Conservation (phyloP, 2,329 filamentous ascomycete species). For the Colletotrichum aenigma region DNA sequence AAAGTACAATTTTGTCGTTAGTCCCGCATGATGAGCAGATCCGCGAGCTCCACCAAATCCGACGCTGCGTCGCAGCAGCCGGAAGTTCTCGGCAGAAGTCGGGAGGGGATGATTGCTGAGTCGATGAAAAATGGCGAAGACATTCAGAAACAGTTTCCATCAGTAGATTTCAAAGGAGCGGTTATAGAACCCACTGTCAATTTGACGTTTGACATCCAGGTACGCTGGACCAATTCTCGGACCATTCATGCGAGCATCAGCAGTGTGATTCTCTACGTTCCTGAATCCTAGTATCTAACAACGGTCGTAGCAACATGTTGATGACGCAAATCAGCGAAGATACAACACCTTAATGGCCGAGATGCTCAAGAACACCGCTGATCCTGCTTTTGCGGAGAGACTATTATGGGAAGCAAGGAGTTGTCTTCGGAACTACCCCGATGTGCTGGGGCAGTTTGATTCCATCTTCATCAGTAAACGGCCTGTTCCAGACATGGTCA, state of each 20-base stretch:
- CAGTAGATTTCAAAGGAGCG: not conserved
- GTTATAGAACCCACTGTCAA: conserved; percentile 7
- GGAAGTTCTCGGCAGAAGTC: not conserved
- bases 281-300: not conserved
- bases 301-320: not conserved
- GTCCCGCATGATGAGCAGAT: not conserved
- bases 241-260: not conserved
- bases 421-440: not conserved
- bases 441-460: not conserved
- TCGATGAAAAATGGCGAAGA: not conserved
- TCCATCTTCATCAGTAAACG: not conserved
- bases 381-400: conserved; percentile 3
- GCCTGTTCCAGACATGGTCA: not conserved
- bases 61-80: not conserved
- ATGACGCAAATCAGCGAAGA: conserved; percentile 8
- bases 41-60: not conserved
- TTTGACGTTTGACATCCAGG: conserved; percentile 12
- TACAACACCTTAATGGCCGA: conserved; percentile 15
- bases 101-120: conserved; percentile 11
- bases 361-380: conserved; percentile 3
- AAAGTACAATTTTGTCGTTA: rapidly evolving
- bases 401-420: conserved; percentile 10
- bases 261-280: not conserved
- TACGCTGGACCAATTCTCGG: not conserved
- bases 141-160: not conserved